phyloP scores from a whole-genome alignment of 2,329 filamentous ascomycete genomes.

The Talaromyces sp. region DNA sequence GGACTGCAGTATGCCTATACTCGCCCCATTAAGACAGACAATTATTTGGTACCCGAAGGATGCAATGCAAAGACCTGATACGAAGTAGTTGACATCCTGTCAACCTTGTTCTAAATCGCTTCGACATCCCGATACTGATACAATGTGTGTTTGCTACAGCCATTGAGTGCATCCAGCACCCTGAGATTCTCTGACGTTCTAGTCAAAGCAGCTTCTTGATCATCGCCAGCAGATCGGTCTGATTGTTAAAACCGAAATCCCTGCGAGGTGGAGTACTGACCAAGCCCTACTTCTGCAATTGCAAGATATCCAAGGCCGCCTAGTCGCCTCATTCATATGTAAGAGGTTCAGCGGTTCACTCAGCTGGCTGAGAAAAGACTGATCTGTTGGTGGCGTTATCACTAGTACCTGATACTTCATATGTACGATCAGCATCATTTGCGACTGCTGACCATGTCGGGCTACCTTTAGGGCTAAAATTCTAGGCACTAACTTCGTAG shows the following conservation, averaged over 20 bases:
- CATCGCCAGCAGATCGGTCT: neutral
- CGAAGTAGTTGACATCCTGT: neutral
- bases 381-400: constrained; percentile 6
- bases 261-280: neutral
- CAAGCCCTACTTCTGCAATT: neutral
- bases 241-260: neutral
- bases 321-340: neutral
- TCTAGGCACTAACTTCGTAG: neutral
- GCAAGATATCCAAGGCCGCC: neutral
- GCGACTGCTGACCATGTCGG: neutral
- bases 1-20: neutral
- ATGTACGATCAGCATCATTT: constrained; percentile 7
- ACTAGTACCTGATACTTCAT: neutral
- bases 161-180: neutral
- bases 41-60: neutral
- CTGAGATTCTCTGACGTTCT: neutral
- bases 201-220: neutral
- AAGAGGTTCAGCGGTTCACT: neutral
- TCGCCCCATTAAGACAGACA: neutral
- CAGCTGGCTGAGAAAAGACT: neutral
- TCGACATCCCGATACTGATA: neutral
- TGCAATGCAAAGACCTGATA: neutral
- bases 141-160: neutral
- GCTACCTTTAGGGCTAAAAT: constrained; percentile 6
- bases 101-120: neutral